Base-by-base conservation (phyloP, 2,329 filamentous ascomycete genomes). In the Paramyrothecium roridum region DNA sequence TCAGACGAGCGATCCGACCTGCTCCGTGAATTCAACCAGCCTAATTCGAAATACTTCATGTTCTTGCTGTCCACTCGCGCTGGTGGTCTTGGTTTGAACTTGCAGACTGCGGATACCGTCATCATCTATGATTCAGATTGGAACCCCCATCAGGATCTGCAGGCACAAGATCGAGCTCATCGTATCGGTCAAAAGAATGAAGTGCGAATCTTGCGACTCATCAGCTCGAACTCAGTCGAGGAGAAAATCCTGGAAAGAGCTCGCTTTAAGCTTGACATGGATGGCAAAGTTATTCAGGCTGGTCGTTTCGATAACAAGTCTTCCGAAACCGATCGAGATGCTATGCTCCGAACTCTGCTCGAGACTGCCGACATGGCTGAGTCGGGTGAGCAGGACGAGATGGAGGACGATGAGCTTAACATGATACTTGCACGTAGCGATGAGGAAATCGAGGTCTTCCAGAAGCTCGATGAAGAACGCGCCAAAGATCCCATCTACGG, bases 121-220 rank as follows among this genome's bases (percentile, higher is more conserved):
- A 97, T 99, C 74, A 99, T 99, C 68, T 99, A 97, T 75, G 95
- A 99, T 70, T 99, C 95, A 0, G 95, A 99, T 77, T 99, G 95
- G 95, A 99, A 99, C 73, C 95, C 95, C 70, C 93, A 98, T 71
- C 95, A 99, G 74, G 95, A 99, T 89, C 80, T 99, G 74, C 95
- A 99, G 73, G 95, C 95, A 16, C 95, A 99, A 71, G 95, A 99
- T 88, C 95, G 95, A 87, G 95, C 95, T 49, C 95, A 99, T 86
- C 93, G 95, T 89, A 99, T 99, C 63, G 95, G 95, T 59, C 95
- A 99, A 74, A 99, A 99, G 86, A 99, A 99, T 66, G 95, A 99
- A 74, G 95, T 99, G 55, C 90, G 95, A 65, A 99, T 99, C 71
- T 77, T 99, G 57, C 88, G 95, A 73, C 81, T 99, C 48, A 98